A percentile compares a stretch with the other conserved stretches of the same genome.
Conservation (phyloP, 176 grass and related monocot species). For the Alopecurus myosuroides region DNA sequence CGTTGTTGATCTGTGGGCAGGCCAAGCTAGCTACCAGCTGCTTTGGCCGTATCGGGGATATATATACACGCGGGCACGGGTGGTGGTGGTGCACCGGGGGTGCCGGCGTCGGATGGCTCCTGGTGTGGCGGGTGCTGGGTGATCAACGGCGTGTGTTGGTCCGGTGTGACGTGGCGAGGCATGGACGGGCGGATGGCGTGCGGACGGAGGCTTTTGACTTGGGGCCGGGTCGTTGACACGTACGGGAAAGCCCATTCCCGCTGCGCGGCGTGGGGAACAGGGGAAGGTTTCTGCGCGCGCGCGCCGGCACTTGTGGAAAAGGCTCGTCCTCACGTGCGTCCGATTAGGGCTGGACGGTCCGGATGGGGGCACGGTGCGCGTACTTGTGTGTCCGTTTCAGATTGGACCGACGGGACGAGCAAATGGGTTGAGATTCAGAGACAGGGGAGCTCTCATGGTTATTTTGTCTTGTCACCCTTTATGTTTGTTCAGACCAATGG, state of each 20-base stretch:
- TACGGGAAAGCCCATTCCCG: neutral
- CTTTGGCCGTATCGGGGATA: constrained; percentile 25
- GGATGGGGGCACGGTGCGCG: neutral
- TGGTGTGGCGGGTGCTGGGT: neutral
- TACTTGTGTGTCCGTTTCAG: neutral
- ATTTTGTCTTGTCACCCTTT: no score
- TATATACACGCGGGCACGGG: constrained; percentile 35
- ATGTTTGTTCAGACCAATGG: no score
- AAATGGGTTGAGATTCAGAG: neutral
- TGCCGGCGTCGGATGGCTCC: neutral
- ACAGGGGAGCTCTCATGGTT: neutral
- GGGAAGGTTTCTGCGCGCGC: constrained; percentile 1
- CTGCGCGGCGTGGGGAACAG: neutral
- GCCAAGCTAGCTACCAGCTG: neutral
- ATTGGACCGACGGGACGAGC: neutral
- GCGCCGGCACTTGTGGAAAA: constrained; percentile 9
- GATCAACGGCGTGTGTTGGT: constrained; percentile 6
- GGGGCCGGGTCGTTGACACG: neutral
- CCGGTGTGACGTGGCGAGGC: neutral
- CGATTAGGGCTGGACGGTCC: neutral
- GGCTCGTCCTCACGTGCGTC: constrained; percentile 2
- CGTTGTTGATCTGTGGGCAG: neutral
- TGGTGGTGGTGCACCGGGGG: neutral
- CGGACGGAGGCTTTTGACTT: neutral
- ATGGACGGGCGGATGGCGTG: constrained; percentile 23